Evolutionary conservation across 2,329 filamentous ascomycete species (phyloP).

Genomic region (Xylaria sp.): DNA sequence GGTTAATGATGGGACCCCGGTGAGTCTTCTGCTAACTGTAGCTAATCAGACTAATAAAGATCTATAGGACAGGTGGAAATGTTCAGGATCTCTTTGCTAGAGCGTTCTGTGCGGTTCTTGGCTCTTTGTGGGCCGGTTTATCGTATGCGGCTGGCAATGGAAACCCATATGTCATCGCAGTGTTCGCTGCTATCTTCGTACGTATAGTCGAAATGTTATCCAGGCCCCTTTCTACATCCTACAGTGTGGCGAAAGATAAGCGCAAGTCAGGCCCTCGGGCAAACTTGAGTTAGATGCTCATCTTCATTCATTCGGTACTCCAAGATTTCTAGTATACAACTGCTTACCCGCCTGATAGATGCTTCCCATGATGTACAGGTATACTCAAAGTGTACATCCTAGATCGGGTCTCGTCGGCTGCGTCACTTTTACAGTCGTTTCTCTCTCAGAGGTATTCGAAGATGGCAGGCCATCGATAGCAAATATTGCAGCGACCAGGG

Average conservation of each 20-base stretch:
- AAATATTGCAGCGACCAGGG: slow-evolving; percentile 59
- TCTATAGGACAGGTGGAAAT: slow-evolving; percentile 66
- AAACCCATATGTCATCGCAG: slow-evolving; percentile 65
- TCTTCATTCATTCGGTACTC: background rate
- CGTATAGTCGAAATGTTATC: background rate
- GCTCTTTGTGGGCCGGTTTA: slow-evolving; percentile 65
- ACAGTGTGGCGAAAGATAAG: background rate
- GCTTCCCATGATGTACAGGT: slow-evolving; percentile 69
- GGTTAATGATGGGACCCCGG: slow-evolving; percentile 66
- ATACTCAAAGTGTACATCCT: slow-evolving; percentile 65
- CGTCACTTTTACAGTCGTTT: slow-evolving; percentile 66
- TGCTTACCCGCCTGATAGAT: slow-evolving; percentile 50
- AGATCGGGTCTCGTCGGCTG: slow-evolving; percentile 69
- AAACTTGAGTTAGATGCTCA: background rate
- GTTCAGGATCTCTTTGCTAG: slow-evolving; percentile 67
- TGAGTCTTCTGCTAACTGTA: slow-evolving; percentile 39
- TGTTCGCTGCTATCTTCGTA: slow-evolving; percentile 63
- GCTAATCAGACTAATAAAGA: slow-evolving; percentile 6
- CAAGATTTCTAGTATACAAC: background rate
- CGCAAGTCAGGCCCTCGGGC: background rate
- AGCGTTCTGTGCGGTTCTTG: slow-evolving; percentile 60
- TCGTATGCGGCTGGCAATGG: slow-evolving; percentile 62
- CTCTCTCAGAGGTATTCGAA: slow-evolving; percentile 55
- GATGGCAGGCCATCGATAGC: slow-evolving; percentile 51
- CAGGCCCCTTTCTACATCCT: background rate